Evolutionary conservation across 2,329 filamentous ascomycete genomes (phyloP), one percentile per base, ranked within the genome.

Genomic region (Elsinoe batatas): DNA sequence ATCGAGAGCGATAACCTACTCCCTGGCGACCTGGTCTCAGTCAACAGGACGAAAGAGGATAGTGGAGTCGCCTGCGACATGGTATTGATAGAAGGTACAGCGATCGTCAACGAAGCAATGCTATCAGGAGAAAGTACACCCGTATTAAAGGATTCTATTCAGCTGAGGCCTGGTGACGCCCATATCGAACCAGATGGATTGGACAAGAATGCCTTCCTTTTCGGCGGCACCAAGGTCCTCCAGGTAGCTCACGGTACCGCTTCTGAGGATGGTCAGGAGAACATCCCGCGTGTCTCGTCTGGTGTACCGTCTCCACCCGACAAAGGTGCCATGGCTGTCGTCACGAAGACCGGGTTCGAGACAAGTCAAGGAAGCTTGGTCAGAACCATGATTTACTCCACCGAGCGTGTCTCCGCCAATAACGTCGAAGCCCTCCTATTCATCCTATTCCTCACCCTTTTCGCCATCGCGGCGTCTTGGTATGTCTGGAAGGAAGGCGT

Each of bases 71-170:
- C 93, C 33, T 98, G 93, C 70, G 93, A 98, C 69, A 95, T 98
- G 85, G 76, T 98, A 53, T 73, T 98, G 46, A 85, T 98, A 30
- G 91, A 97, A 70, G 94, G 93, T 30, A 91, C 89, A 55, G 91
- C 88, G 7, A 98, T 98, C 68, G 93, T 98, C 65, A 98, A 98
- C 73, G 93, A 98, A 73, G 94, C 94, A 60, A 98, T 98, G 93
- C 80, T 98, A 64, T 98, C 93, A 3, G 93, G 93, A 60, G 93
- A 98, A 74, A 97, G 91, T 69, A 98, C 94, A 0, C 93, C 93
- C 32, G 80, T 98, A 43, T 78, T 98, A 64, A 98, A 98, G 73
- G 93, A 98, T 65, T 98, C 93, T 0, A 78, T 98, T 57, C 90
- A 94, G 69, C 81, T 98, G 42, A 86, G 93, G 59, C 91, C 93